Percentiles rank a stretch among this genome's conserved stretches.
phyloP scores from a whole-genome alignment of 1,284 basidiomycete genomes.

The Ceraceosorus bombacis region DNA sequence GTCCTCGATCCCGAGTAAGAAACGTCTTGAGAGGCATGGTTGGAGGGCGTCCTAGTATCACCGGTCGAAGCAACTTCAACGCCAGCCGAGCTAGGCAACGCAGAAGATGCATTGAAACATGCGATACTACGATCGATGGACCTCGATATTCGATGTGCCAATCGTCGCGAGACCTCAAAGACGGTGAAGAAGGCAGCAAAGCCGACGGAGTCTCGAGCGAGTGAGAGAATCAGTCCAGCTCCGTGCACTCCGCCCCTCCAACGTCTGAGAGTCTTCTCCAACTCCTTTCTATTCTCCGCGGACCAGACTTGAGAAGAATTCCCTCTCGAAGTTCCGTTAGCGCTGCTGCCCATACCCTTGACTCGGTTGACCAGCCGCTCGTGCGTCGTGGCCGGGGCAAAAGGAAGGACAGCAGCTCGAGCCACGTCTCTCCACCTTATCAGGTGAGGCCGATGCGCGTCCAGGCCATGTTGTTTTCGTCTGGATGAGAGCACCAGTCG shows the following conservation, averaged over 20 bases:
- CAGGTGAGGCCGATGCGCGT: too few species aligned
- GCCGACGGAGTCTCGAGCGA: conserved; percentile 47
- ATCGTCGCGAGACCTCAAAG: conserved; percentile 48
- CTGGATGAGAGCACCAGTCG: conserved; percentile 43
- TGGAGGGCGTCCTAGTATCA: not conserved
- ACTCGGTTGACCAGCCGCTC: conserved; percentile 29
- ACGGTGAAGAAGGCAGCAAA: conserved; percentile 49
- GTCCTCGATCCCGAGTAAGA: conserved; percentile 18
- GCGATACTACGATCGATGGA: conserved; percentile 35
- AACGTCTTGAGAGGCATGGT: conserved; percentile 4
- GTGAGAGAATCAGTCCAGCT: conserved; percentile 41
- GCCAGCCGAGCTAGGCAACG: conserved; percentile 10
- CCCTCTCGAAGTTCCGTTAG: conserved; percentile 12
- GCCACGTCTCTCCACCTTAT: conserved; percentile 42
- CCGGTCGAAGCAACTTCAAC: not conserved
- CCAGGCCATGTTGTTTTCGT: not conserved
- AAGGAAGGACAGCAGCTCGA: conserved; percentile 42
- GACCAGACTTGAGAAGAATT: conserved; percentile 2
- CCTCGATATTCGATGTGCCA: conserved; percentile 39
- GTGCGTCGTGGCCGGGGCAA: conserved; percentile 27
- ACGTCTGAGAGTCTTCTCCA: conserved; percentile 32
- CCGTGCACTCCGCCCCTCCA: conserved; percentile 42
- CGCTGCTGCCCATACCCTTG: conserved; percentile 21
- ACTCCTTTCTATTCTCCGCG: conserved; percentile 17
- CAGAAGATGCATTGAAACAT: conserved; percentile 24